Evolutionary conservation across 1,284 basidiomycete genomes (phyloP).

Genomic region (Omphalotus olearius): DNA sequence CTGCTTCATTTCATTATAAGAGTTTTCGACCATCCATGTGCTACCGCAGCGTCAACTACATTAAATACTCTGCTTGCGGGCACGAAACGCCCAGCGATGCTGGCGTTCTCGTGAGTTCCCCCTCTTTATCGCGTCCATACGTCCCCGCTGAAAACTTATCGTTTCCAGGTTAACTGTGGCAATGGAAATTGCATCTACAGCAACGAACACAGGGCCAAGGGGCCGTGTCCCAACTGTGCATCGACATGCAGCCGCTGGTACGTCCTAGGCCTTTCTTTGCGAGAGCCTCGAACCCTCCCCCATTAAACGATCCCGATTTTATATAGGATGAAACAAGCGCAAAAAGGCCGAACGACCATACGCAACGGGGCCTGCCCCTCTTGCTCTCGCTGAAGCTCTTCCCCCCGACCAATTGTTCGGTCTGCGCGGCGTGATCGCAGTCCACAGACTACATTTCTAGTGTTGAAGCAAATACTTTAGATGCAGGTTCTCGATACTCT

Average conservation of each 20-base stretch:
- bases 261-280: background rate
- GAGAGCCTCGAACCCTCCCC: background rate
- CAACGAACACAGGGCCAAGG: background rate
- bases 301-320: background rate
- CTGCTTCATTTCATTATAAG: background rate
- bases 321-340: conserved; percentile 3
- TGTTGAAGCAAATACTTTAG: too few relatives aligned
- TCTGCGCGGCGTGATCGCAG: background rate
- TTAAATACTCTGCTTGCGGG: conserved; percentile 9
- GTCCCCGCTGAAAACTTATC: background rate
- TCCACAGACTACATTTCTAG: too few relatives aligned
- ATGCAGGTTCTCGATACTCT: too few relatives aligned
- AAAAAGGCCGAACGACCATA: background rate
- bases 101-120: conserved; percentile 4
- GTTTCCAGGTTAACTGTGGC: conserved; percentile 9
- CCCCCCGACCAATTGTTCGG: background rate
- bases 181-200: conserved; percentile 8
- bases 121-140: background rate
- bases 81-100: conserved; percentile 7
- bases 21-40: conserved; percentile 2
- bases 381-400: background rate
- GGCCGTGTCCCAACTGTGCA: conserved; percentile 8
- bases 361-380: background rate
- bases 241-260: conserved; percentile 11
- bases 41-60: conserved; percentile 8